Percentiles rank a stretch among this genome's conserved stretches.
Conservation (phyloP, 1,284 basidiomycete species). For the Tilletia caries region DNA sequence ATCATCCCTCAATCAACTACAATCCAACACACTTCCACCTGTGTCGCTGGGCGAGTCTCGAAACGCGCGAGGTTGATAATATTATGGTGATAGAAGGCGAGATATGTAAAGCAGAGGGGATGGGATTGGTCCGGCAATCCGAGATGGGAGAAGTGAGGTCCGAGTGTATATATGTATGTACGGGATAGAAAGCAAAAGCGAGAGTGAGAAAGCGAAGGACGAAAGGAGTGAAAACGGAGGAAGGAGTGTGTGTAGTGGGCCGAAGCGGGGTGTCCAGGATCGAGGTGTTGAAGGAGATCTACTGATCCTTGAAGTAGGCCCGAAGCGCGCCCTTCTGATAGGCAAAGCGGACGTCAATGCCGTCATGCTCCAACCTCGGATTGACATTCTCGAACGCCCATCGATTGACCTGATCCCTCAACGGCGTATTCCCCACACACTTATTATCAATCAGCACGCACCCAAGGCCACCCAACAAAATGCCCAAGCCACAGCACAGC, state of each 20-base stretch:
- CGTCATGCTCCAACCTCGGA: background rate
- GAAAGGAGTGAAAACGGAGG: background rate
- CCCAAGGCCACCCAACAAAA: background rate
- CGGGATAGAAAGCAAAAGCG: background rate
- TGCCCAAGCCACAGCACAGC: slow-evolving; percentile 1
- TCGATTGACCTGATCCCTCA: slow-evolving; percentile 6
- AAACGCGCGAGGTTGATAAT: no score
- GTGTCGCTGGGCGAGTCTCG: background rate
- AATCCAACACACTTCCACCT: background rate
- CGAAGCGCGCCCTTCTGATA: slow-evolving; percentile 2
- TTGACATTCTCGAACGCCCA: slow-evolving; percentile 11
- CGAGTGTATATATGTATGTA: background rate
- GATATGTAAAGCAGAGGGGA: background rate
- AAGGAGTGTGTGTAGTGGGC: background rate
- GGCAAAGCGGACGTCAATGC: background rate
- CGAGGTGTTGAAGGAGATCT: background rate
- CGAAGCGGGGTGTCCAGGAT: background rate
- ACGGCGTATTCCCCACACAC: background rate
- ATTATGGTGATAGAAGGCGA: background rate
- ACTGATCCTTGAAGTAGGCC: slow-evolving; percentile 6
- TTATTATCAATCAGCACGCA: slow-evolving; percentile 5
- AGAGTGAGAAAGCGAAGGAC: background rate
- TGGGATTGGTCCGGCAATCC: background rate
- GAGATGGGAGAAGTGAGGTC: background rate
- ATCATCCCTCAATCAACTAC: background rate